Base-by-base conservation (phyloP, 495 filamentous ascomycete species). In the Amphirosellinia nigrospora region DNA sequence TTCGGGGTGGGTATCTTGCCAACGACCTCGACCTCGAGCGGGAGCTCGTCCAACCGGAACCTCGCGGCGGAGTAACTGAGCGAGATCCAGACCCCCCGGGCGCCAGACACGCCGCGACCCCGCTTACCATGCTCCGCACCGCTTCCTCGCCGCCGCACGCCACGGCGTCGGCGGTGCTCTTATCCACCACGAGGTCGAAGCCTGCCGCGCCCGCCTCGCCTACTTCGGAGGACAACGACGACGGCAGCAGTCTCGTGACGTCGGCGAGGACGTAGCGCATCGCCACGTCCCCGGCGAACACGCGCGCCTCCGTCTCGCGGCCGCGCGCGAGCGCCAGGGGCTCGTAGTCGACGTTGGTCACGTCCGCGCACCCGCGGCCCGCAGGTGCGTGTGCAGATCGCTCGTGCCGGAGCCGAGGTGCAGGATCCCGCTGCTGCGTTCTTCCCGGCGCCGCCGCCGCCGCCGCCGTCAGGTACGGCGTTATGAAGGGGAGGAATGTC, bases 271-370 rank as follows among this genome's bases (percentile, higher is more conserved):
- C 32, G 41, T 84, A 84, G 58, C 70, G 71, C 68, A 75, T 78
- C 23, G 23, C 60, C 32, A 78, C 74, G 46, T 82, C 77, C 32
- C 80, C 82, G n/a, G n/a, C n/a, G 48, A 83, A 82, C 0, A 53
- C 71, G 0, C 65, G 32, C 11, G 63, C 28, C 70, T 84, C 81
- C 10, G 78, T 63, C 43, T 73, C 71, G 7, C 72, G 78, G 0
- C 79, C 78, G 4, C 78, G 71, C 28, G 79, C 78, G 4, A 80
- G 70, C 16, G 82, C 81, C 19, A 82, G 66, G 0, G 80, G 80
- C 58, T 83, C 81, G 70, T 79, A 84, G 72, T 84, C 82, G 56
- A 79, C 69, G 53, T 84, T 83, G 2, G 79, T 81, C 50, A 84
- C 73, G 70, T 82, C 72, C 3, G 46, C 8, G 50, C 78, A 80